phyloP scores from a whole-genome alignment of 306 rosid genomes.

The Lablab purpureus region DNA sequence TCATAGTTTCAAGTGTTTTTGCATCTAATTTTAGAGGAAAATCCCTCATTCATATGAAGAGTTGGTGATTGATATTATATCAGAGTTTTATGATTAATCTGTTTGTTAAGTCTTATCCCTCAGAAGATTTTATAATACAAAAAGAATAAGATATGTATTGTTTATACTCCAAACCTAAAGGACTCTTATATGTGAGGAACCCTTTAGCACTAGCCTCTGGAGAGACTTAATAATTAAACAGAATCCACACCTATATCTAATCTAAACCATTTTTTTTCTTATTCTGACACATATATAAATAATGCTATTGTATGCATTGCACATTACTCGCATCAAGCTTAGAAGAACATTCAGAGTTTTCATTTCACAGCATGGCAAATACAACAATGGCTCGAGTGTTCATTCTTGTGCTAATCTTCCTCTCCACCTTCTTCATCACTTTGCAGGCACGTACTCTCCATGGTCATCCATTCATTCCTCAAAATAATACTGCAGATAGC shows the following conservation, averaged over 20 bases:
- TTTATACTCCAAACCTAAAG: neutral
- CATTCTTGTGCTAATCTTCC: constrained; percentile 39
- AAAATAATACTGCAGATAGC: constrained; percentile 24
- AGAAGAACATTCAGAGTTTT: neutral
- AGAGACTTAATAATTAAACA: neutral
- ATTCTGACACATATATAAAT: constrained; percentile 14
- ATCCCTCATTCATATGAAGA: neutral
- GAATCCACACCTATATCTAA: neutral
- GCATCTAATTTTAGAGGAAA: neutral
- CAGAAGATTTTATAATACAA: neutral
- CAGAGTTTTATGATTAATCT: neutral
- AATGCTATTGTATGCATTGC: neutral
- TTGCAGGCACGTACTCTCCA: constrained; percentile 51
- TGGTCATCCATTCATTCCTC: constrained; percentile 24
- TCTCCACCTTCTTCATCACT: constrained; percentile 19
- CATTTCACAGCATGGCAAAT: constrained; percentile 39
- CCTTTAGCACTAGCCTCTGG: neutral
- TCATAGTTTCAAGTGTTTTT: too few relatives aligned
- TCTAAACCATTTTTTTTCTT: neutral
- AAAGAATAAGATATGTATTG: neutral
- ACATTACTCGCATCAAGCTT: constrained; percentile 17
- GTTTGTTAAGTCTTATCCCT: neutral
- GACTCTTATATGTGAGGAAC: neutral
- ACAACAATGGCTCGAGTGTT: neutral
- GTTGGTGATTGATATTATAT: neutral